Evolutionary conservation across 345 rosid species (phyloP).

Genomic region (Rubroshorea leprosula): DNA sequence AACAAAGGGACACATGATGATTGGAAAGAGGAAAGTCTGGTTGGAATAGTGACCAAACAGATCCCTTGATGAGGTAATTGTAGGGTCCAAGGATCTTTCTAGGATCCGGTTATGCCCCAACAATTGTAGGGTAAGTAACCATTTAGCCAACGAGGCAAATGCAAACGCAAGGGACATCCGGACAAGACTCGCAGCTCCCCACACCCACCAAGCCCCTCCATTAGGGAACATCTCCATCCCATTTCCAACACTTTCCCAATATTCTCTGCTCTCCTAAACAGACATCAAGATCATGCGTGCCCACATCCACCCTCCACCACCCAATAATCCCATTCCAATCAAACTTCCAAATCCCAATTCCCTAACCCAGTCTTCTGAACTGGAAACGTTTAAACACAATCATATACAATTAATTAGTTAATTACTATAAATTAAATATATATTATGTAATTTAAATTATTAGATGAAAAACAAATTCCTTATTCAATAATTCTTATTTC

Average conservation of each 20-base stretch:
- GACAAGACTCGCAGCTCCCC: conserved; percentile 20
- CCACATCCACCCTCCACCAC: conserved; percentile 11
- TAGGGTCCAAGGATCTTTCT: conserved; percentile 12
- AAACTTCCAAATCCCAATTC: too few relatives aligned
- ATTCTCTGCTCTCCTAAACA: conserved; percentile 28
- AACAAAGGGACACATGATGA: too few relatives aligned
- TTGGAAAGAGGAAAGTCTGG: background rate
- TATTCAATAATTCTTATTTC: too few relatives aligned
- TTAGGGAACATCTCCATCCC: conserved; percentile 27
- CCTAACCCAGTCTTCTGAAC: background rate
- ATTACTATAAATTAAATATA: background rate
- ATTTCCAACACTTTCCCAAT: conserved; percentile 21
- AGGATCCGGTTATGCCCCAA: conserved; percentile 6
- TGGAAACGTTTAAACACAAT: background rate
- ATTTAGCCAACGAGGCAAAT: conserved; percentile 20
- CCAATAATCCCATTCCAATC: background rate
- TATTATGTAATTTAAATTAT: too few relatives aligned
- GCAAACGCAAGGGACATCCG: conserved; percentile 12
- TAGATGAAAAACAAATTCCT: too few relatives aligned
- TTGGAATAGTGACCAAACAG: background rate
- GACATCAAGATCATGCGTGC: conserved; percentile 30
- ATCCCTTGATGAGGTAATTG: background rate
- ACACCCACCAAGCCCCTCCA: conserved; percentile 8
- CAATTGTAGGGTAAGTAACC: background rate
- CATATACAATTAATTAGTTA: background rate